Evolutionary conservation across 1,139 yeast genomes (phyloP).

Genomic region (Nadsonia commutata): DNA sequence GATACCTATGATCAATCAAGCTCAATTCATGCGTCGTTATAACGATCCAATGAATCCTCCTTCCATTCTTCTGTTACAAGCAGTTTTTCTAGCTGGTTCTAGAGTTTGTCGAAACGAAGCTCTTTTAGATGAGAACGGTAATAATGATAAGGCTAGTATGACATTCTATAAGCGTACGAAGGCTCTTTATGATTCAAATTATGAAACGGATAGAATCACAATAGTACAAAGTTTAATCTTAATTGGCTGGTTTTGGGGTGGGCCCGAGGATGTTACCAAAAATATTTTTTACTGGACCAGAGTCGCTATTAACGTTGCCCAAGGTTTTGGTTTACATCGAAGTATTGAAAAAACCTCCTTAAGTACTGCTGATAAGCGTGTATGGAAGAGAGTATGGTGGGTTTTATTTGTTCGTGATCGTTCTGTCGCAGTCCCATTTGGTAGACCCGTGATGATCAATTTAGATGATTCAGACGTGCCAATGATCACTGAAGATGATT

Average conservation of each 20-base stretch:
- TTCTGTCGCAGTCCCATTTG: constrained; percentile 59
- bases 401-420: constrained; percentile 59
- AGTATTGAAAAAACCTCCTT: constrained; percentile 19
- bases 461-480: constrained; percentile 68
- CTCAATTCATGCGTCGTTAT: constrained; percentile 43
- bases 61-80: constrained; percentile 51
- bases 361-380: constrained; percentile 34
- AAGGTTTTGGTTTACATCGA: constrained; percentile 67
- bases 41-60: constrained; percentile 52
- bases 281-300: constrained; percentile 70
- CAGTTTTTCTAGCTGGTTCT: constrained; percentile 57
- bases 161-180: constrained; percentile 68
- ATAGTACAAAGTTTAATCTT: constrained; percentile 53
- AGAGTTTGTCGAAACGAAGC: constrained; percentile 45
- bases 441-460: constrained; percentile 57
- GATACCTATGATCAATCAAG: constrained; percentile 56
- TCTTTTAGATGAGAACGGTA: constrained; percentile 40
- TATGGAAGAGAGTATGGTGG: constrained; percentile 75
- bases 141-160: constrained; percentile 42
- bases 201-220: constrained; percentile 56
- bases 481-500: constrained; percentile 53
- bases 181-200: constrained; percentile 57
- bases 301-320: constrained; percentile 59
- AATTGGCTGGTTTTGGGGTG: constrained; percentile 63
- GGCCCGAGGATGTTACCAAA: constrained; percentile 62